phyloP scores from a whole-genome alignment of 345 rosid genomes.

The Crucihimalaya himalaica region DNA sequence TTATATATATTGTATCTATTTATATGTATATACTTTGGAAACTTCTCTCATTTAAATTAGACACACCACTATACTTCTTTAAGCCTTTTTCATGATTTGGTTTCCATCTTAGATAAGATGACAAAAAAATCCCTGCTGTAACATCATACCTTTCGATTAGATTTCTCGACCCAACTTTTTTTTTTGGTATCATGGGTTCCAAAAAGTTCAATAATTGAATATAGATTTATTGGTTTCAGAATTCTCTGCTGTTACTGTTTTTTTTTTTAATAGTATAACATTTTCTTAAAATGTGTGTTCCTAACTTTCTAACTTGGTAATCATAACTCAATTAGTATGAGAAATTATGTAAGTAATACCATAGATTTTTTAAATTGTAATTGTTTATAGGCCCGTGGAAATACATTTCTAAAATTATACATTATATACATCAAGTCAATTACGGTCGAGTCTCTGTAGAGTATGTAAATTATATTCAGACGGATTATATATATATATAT shows the following conservation, averaged over 20 bases:
- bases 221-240: conserved; percentile 6
- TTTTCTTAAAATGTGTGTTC: conserved; percentile 1
- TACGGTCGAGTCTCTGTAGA: background rate
- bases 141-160: conserved; percentile 40
- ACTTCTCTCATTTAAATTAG: conserved; percentile 45
- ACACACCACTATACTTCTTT: conserved; percentile 40
- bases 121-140: conserved; percentile 38
- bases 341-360: background rate
- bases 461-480: background rate
- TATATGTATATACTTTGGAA: conserved; percentile 35
- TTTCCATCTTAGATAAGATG: conserved; percentile 40
- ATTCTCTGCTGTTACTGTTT: conserved; percentile 6
- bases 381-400: background rate
- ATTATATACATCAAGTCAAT: conserved; percentile 14
- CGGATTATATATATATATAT: background rate
- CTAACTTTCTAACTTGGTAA: conserved; percentile 3
- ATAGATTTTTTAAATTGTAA: background rate
- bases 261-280: background rate
- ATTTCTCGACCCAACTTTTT: conserved; percentile 28
- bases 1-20: conserved; percentile 18
- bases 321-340: conserved; percentile 5
- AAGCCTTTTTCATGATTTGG: conserved; percentile 39
- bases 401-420: background rate
- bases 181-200: conserved; percentile 15
- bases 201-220: conserved; percentile 33